These are phyloP conservation scores for Chionographis japonica DNA, from an alignment of 106 monocot genomes.

Conservation along the genomic window DNA sequence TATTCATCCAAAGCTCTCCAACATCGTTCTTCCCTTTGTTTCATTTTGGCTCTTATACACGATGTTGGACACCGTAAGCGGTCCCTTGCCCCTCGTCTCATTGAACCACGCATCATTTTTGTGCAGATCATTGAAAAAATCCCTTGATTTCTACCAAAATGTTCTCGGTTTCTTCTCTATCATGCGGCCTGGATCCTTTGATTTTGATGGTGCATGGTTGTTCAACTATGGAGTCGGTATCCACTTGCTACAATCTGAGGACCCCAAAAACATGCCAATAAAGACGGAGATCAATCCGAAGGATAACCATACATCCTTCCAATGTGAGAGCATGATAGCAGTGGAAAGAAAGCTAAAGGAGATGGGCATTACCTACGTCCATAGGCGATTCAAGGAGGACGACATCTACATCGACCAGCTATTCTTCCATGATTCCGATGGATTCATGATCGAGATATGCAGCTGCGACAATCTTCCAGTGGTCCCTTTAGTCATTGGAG, in stretches of 20 bases:
- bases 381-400: slow-evolving; percentile 11
- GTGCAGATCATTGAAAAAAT: slow-evolving; percentile 19
- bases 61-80: no score
- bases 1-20: no score
- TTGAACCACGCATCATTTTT: slow-evolving; percentile 36
- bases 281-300: slow-evolving; percentile 25
- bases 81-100: slow-evolving; percentile 12
- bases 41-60: no score
- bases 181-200: slow-evolving; percentile 24
- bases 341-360: slow-evolving; percentile 11
- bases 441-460: slow-evolving; percentile 27
- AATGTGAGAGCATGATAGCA: slow-evolving; percentile 9
- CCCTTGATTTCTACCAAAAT: slow-evolving; percentile 23
- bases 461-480: slow-evolving; percentile 16
- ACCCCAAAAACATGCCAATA: neutral
- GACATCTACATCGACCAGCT: slow-evolving; percentile 19
- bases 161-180: slow-evolving; percentile 34
- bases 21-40: no score
- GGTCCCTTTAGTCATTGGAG: neutral
- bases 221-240: slow-evolving; percentile 23
- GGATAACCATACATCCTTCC: slow-evolving; percentile 45
- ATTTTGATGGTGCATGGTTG: slow-evolving; percentile 41
- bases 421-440: slow-evolving; percentile 30
- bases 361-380: slow-evolving; percentile 11
- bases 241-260: slow-evolving; percentile 15